Base-by-base conservation (phyloP, 208 protist species). In the Crithidia expoeki region DNA sequence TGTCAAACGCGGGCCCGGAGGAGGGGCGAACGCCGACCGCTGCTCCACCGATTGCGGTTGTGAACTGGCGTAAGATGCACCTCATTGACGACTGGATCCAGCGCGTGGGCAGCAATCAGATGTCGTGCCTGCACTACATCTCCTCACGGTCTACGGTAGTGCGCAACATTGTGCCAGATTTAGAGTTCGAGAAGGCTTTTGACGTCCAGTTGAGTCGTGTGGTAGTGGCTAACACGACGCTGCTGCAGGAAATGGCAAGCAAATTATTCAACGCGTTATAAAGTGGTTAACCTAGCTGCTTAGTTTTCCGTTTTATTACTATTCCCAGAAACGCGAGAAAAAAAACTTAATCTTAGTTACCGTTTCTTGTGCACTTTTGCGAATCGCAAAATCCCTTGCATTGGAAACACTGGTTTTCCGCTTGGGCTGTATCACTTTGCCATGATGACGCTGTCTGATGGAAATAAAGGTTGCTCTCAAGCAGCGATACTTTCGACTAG, bases 61-160 rank as follows among this genome's bases (percentile, higher is more conserved):
- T 92, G 23, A 74, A 92, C 60, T 92, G 86, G 83, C 65, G 80
- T 10, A 88, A 88, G 58, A 75, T 88, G 42, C 70, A 66, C 53
- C 74, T 84, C 12, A 33, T 86, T 28, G 82, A 88, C 33, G 66
- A 78, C 32, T 76, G 87, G 36, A 38, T 80, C 17, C 50, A 77
- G 60, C 62, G 71, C 44, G 51, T 88, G 23, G 46, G 46, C 27
- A 59, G 38, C 4, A 76, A 76, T 50, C 79, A 91, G 58, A 49
- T 49, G 30, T 74, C 59, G 23, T 80, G 79, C 6, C 64, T 75
- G 38, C 81, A 72, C 60, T 83, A 76, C 68, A 59, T 78, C 32
- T 66, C 69, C 2, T 73, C 72, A 7, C 64, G 57, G 14, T 74
- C 76, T 1, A 80, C 62, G 2, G 65, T 81, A 28, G 52, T 74